Evolutionary conservation across 176 grass and related monocot species (phyloP).

Genomic region (Zizania latifolia): DNA sequence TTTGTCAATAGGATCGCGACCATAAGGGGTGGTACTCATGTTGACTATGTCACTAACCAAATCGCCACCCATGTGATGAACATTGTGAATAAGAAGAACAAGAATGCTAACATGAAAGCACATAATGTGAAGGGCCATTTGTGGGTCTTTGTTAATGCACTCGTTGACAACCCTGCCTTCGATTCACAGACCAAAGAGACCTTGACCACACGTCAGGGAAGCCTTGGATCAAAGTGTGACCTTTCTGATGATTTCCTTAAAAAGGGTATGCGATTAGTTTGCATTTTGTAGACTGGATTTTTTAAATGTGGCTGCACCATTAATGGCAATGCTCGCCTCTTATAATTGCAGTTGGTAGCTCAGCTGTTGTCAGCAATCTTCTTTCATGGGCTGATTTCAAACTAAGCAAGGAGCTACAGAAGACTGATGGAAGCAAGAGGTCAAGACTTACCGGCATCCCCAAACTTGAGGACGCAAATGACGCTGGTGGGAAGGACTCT

Average conservation of each 20-base stretch:
- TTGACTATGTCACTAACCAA: conserved; percentile 82
- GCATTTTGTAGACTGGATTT: not conserved
- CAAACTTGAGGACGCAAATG: conserved; percentile 95
- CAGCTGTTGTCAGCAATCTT: conserved; percentile 51
- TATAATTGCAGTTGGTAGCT: conserved; percentile 54
- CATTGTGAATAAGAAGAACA: conserved; percentile 85
- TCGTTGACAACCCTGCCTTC: conserved; percentile 91
- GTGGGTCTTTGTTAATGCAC: conserved; percentile 90
- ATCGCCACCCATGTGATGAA: conserved; percentile 54
- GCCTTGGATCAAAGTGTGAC: conserved; percentile 80
- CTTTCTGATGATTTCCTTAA: conserved; percentile 63
- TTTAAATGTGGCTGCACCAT: not conserved
- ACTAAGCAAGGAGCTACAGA: conserved; percentile 80
- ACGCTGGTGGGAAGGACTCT: conserved; percentile 75
- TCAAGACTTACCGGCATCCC: conserved; percentile 61
- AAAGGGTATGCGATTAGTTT: conserved; percentile 35
- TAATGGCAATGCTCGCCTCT: not conserved
- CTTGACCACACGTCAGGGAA: conserved; percentile 75
- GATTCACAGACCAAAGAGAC: conserved; percentile 98
- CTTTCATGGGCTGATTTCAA: conserved; percentile 92
- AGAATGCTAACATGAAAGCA: conserved; percentile 74
- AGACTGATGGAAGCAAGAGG: conserved; percentile 80
- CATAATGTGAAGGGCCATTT: conserved; percentile 72
- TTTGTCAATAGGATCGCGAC: conserved; percentile 92
- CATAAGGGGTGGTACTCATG: conserved; percentile 78